These are phyloP conservation scores for Paramecium biaurelia DNA, from an alignment of 73 alveolate species.

Conservation along the genomic window DNA sequence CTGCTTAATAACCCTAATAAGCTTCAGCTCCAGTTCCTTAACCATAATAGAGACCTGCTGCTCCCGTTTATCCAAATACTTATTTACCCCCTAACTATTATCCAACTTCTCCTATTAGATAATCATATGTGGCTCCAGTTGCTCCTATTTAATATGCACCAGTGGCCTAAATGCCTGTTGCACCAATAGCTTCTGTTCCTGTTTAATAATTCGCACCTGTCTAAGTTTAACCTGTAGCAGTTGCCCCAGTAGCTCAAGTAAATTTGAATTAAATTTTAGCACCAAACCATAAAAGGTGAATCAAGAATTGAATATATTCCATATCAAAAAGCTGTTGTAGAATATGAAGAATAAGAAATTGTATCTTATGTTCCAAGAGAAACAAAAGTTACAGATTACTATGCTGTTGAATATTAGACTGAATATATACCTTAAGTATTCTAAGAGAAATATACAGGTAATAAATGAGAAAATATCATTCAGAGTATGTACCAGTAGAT, in stretches of 20 bases:
- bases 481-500: conserved; percentile 45
- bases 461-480: neutral
- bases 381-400: conserved; percentile 58
- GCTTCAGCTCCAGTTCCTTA: neutral
- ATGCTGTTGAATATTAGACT: conserved; percentile 65
- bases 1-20: neutral
- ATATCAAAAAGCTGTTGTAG: conserved; percentile 56
- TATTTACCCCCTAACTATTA: neutral
- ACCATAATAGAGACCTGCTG: neutral
- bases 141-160: conserved; percentile 37
- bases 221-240: neutral
- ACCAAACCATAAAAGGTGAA: conserved; percentile 59
- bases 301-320: conserved; percentile 66
- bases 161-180: conserved; percentile 16
- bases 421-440: conserved; percentile 63
- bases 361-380: conserved; percentile 64
- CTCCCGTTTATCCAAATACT: neutral
- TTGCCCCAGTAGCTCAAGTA: conserved; percentile 22
- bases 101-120: conserved; percentile 44
- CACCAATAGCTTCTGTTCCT: conserved; percentile 25
- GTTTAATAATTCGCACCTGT: neutral
- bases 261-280: neutral
- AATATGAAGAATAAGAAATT: conserved; percentile 56
- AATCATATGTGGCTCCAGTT: neutral
- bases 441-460: conserved; percentile 59